phyloP scores from a whole-genome alignment of 768 basidiomycete genomes.

The Podaxis sp. region DNA sequence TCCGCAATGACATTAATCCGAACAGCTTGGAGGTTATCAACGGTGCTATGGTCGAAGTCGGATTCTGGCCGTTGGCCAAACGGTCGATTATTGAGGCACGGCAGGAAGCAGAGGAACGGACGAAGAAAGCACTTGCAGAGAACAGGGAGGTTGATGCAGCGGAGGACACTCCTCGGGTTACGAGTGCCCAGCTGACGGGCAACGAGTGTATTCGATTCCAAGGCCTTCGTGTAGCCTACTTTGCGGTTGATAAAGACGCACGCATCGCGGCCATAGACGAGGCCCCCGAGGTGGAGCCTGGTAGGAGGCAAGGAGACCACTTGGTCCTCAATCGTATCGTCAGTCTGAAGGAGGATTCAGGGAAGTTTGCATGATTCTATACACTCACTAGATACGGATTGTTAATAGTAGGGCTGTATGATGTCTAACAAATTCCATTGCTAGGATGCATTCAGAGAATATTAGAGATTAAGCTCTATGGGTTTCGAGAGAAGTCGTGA shows the following conservation, averaged over 20 bases:
- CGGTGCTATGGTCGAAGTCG: conserved; percentile 82
- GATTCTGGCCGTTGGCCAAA: conserved; percentile 83
- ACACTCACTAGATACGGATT: neutral
- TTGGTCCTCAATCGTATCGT: conserved; percentile 90
- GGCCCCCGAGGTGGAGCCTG: conserved; percentile 33
- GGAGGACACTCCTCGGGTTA: conserved; percentile 66
- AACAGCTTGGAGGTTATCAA: conserved; percentile 76
- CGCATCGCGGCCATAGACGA: conserved; percentile 61
- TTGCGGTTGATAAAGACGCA: conserved; percentile 87
- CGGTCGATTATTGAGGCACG: conserved; percentile 59
- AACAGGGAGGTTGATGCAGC: conserved; percentile 29
- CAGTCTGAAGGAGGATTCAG: conserved; percentile 90
- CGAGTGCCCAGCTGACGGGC: conserved; percentile 76
- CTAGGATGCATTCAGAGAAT: neutral
- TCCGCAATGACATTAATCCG: conserved; percentile 76
- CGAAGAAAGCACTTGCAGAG: conserved; percentile 53
- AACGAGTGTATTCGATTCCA: conserved; percentile 96
- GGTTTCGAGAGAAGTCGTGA: conserved; percentile 17
- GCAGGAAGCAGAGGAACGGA: conserved; percentile 58
- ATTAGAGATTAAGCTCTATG: neutral
- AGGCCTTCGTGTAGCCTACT: conserved; percentile 92
- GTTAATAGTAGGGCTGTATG: no score
- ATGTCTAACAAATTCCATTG: neutral
- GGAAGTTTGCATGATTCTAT: conserved; percentile 45
- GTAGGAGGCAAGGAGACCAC: conserved; percentile 64